Conservation (phyloP, 1,139 yeast genomes). For the Arxiozyma bovina region DNA sequence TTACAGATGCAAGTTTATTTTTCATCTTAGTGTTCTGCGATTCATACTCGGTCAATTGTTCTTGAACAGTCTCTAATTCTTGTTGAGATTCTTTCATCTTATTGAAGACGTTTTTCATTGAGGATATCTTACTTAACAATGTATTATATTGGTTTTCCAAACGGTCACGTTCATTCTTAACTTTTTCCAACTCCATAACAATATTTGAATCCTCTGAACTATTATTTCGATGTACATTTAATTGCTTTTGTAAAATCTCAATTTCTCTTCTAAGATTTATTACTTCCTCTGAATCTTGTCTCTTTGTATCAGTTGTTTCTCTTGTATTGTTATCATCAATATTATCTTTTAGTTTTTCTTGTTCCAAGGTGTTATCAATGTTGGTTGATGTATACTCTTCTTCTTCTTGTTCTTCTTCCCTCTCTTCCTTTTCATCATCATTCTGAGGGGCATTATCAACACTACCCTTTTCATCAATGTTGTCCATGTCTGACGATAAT, state of each 20-base stretch:
- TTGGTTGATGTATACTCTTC: background rate
- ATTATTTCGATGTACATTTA: background rate
- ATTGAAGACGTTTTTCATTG: constrained; percentile 68
- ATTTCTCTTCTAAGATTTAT: constrained; percentile 12
- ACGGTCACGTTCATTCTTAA: constrained; percentile 53
- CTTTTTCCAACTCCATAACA: constrained; percentile 32
- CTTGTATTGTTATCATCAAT: background rate
- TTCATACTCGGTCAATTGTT: constrained; percentile 33
- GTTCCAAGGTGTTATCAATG: background rate
- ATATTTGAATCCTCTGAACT: constrained; percentile 6
- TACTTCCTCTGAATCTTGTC: background rate
- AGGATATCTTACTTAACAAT: constrained; percentile 64
- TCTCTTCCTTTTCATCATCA: background rate
- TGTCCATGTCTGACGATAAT: background rate
- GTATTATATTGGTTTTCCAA: constrained; percentile 65
- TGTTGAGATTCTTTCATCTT: constrained; percentile 70
- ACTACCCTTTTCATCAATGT: background rate
- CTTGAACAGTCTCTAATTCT: constrained; percentile 55
- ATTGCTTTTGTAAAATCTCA: constrained; percentile 18
- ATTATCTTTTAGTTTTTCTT: background rate
- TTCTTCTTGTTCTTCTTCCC: background rate
- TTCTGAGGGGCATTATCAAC: background rate
- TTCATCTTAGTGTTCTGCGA: constrained; percentile 32
- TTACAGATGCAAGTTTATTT: constrained; percentile 25
- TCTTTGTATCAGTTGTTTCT: background rate